Base-by-base conservation (phyloP, 1,284 basidiomycete genomes). In the Tilletia walkeri region DNA sequence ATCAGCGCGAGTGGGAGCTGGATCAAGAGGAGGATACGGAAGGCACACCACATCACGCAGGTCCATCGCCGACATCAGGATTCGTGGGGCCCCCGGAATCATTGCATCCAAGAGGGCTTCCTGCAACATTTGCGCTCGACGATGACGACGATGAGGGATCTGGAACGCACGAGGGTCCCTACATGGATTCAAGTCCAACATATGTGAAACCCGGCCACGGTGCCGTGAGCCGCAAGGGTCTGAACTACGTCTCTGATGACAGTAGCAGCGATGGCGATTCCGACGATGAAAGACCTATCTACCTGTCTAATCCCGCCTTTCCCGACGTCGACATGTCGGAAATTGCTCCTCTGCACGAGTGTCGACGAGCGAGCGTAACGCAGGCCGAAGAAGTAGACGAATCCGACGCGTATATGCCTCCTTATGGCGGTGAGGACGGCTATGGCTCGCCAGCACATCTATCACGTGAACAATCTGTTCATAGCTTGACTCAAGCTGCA, bases 341-440 rank as follows among this genome's bases (percentile, higher is more conserved):
- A 63, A 36, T 41, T 18, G 36, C 59, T 5, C 59, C 59, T 20
- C 34, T 39, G 16, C 50, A 53, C 50, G 50, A 53, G n/a, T 53
- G 12, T 2, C 50, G 50, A 10, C 7, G 50, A 7, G 50, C 50
- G 16, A 53, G 50, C 50, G 50, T 53, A 10, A 24, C 20, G 6
- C 18, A 53, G 18, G 50, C 50, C 18, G 50, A 53, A 24, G 50
- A 53, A 7, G 50, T 53, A 10, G 50, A 53, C 50, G 50, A 53
- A 4, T 53, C 50, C 50, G 50, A 53, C 1, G 50, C 50, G 50
- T 53, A 53, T 18, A 53, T 53, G 50, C 50, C 50, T 18, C 12
- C 50, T 18, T 53, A 53, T 53, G 50, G 50, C 16, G 50, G 50
- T 6, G 50, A 53, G 50, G 50, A 53, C 50, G 50, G 50, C 18